Conservation (phyloP, 2,329 filamentous ascomycete genomes). For the Cladosporium sp. region DNA sequence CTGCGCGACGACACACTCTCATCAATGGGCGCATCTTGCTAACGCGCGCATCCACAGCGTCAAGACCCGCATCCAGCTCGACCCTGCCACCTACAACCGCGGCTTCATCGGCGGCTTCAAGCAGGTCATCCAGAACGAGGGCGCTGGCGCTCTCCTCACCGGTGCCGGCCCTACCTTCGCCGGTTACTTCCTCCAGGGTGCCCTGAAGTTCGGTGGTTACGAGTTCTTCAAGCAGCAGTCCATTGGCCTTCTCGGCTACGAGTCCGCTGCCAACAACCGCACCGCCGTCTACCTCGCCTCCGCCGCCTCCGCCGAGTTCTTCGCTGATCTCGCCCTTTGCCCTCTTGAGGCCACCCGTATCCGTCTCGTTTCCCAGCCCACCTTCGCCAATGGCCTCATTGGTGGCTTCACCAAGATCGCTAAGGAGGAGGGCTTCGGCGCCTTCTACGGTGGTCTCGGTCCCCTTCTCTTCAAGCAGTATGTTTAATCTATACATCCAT, state of each 20-base stretch:
- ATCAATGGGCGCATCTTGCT: conserved; percentile 21
- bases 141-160: conserved; percentile 81
- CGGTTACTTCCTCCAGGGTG: conserved; percentile 92
- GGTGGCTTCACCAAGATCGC: conserved; percentile 81
- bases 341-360: conserved; percentile 90
- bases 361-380: conserved; percentile 84
- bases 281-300: conserved; percentile 76
- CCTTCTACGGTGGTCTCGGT: conserved; percentile 90
- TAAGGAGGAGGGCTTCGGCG: conserved; percentile 78
- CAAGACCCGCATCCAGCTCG: conserved; percentile 95
- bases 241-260: conserved; percentile 77
- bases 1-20: background rate
- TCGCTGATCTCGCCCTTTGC: conserved; percentile 79
- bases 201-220: conserved; percentile 92
- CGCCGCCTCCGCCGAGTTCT: conserved; percentile 64
- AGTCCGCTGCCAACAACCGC: conserved; percentile 75
- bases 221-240: conserved; percentile 95
- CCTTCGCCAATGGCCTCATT: conserved; percentile 77
- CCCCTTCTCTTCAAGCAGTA: conserved; percentile 82
- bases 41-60: conserved; percentile 60
- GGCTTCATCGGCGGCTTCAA: conserved; percentile 84
- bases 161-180: conserved; percentile 83
- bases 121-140: conserved; percentile 81
- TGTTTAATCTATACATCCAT: conserved; percentile 23
- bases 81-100: conserved; percentile 84